Percentiles rank a stretch among this genome's conserved stretches.
Evolutionary conservation across 768 basidiomycete species (phyloP).

Genomic region (Tricholoma saponaceum): DNA sequence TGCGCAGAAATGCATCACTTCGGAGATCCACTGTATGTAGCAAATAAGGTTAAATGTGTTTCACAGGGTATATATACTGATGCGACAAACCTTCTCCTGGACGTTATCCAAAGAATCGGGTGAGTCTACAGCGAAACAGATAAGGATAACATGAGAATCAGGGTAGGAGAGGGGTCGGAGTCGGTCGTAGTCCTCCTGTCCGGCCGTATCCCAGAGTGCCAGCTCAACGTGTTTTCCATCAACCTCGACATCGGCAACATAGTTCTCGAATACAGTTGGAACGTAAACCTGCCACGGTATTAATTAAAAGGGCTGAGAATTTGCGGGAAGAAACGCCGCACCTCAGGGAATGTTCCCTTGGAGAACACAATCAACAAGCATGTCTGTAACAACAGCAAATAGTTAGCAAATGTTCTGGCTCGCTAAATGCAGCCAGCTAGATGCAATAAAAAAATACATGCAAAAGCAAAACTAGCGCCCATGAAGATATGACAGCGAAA

Average conservation of each 20-base stretch:
- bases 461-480: background rate
- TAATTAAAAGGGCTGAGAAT: background rate
- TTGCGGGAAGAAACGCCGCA: slow-evolving; percentile 26
- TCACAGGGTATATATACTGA: background rate
- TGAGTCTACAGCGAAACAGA: slow-evolving; percentile 98
- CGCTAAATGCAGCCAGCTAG: background rate
- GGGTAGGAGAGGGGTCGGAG: slow-evolving; percentile 97
- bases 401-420: background rate
- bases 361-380: slow-evolving; percentile 95
- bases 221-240: slow-evolving; percentile 98
- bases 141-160: slow-evolving; percentile 99
- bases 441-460: background rate
- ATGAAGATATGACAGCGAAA: slow-evolving; percentile 2
- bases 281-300: slow-evolving; percentile 80
- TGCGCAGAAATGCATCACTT: slow-evolving; percentile 97
- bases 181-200: slow-evolving; percentile 99
- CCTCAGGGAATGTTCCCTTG: slow-evolving; percentile 96
- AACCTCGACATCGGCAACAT: slow-evolving; percentile 97
- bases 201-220: slow-evolving; percentile 99
- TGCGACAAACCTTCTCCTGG: slow-evolving; percentile 87
- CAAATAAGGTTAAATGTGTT: slow-evolving; percentile 1
- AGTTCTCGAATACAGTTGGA: slow-evolving; percentile 99
- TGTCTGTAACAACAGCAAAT: slow-evolving; percentile 45
- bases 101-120: slow-evolving; percentile 99
- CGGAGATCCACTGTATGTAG: slow-evolving; percentile 85